Evolutionary conservation across 371 early-diverging fungal genomes (phyloP).

Genomic region (Rhizopus sp.): DNA sequence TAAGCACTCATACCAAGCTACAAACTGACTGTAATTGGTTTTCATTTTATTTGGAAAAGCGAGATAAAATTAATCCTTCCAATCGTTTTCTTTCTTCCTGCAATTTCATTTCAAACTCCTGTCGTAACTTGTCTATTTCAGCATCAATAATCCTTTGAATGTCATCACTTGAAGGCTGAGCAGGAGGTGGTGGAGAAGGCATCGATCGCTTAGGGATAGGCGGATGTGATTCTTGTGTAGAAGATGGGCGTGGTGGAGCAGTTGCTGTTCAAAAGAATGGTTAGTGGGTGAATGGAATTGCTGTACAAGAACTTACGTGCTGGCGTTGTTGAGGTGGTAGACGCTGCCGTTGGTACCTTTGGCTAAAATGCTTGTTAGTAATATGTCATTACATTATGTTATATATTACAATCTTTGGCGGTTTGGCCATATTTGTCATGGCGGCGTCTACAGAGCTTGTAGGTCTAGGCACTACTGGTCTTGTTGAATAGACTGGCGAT

Average conservation of each 20-base stretch:
- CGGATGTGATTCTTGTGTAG: conserved; percentile 20
- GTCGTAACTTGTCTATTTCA: conserved; percentile 47
- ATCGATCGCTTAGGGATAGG: conserved; percentile 40
- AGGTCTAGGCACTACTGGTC: conserved; percentile 39
- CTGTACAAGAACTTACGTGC: conserved; percentile 5
- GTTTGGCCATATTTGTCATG: conserved; percentile 35
- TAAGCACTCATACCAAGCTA: neutral
- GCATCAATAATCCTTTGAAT: conserved; percentile 36
- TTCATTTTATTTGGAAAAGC: conserved; percentile 1
- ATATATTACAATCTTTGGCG: conserved; percentile 28
- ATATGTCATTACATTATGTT: no score
- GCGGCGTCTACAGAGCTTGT: conserved; percentile 7
- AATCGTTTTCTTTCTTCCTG: conserved; percentile 39
- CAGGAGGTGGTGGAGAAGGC: conserved; percentile 36
- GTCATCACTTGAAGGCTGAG: conserved; percentile 12
- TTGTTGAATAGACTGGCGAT: conserved; percentile 27
- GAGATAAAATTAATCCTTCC: conserved; percentile 2
- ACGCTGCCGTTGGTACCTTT: conserved; percentile 7
- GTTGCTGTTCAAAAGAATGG: conserved; percentile 12
- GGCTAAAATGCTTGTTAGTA: no score
- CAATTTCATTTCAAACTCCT: conserved; percentile 43
- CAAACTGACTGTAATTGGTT: conserved; percentile 1
- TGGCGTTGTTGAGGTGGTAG: conserved; percentile 4
- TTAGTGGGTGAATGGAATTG: neutral
- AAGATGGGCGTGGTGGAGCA: conserved; percentile 19